A percentile compares a stretch with the other conserved stretches of the same genome.
These are phyloP conservation scores for Gardenia jasminoides DNA, from an alignment of 257 asterid genomes.

Conservation along the genomic window DNA sequence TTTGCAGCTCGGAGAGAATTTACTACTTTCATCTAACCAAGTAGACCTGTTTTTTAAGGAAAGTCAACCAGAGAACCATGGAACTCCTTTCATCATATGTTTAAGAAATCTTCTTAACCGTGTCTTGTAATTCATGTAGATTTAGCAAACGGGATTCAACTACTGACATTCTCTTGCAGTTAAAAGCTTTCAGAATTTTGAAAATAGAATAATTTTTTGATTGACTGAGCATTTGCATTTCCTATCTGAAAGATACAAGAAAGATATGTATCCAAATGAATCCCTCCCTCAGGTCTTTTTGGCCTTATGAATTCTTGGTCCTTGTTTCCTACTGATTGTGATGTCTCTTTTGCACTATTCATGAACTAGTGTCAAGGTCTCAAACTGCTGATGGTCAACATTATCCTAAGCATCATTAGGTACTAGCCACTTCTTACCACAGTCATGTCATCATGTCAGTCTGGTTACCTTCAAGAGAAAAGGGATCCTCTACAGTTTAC, in stretches of 20 bases:
- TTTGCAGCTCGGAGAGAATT: background rate
- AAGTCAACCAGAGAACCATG: no score
- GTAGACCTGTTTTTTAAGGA: background rate
- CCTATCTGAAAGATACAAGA: background rate
- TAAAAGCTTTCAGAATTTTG: background rate
- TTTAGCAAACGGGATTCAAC: background rate
- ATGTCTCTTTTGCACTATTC: background rate
- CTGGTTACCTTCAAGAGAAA: background rate
- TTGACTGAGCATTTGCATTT: background rate
- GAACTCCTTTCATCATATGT: background rate
- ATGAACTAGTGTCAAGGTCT: background rate
- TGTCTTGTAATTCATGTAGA: background rate
- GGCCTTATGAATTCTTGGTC: background rate
- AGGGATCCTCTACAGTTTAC: background rate
- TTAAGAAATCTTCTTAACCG: background rate
- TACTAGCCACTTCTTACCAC: background rate
- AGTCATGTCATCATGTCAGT: background rate
- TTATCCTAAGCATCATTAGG: slow-evolving; percentile 1
- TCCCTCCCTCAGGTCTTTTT: background rate
- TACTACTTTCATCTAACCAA: background rate
- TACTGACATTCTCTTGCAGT: background rate
- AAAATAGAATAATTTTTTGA: background rate
- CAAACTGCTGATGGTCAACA: background rate
- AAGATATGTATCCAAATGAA: background rate
- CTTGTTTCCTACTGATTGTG: background rate